phyloP scores from a whole-genome alignment of 371 early-diverging fungal genomes.

The Mortierella sp. region DNA sequence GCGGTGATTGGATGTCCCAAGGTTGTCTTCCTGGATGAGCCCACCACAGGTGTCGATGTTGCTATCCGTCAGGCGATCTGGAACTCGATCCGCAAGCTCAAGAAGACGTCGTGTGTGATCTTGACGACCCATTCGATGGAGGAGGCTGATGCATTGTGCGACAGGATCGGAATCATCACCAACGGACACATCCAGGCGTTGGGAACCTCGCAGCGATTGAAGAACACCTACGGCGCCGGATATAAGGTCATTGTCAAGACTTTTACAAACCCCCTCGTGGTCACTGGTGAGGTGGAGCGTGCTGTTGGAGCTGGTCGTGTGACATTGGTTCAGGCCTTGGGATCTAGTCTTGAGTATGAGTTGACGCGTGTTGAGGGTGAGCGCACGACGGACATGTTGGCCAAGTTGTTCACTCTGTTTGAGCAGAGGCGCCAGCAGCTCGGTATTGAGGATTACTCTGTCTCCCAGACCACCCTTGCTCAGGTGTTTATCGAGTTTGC shows the following conservation, averaged over 20 bases:
- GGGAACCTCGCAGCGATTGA: slow-evolving; percentile 64
- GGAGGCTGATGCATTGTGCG: slow-evolving; percentile 62
- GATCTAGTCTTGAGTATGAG: slow-evolving; percentile 57
- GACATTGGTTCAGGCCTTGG: slow-evolving; percentile 53
- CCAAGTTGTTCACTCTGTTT: slow-evolving; percentile 51
- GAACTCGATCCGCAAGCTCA: slow-evolving; percentile 62
- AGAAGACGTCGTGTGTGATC: slow-evolving; percentile 59
- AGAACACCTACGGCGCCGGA: slow-evolving; percentile 61
- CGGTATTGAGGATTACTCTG: slow-evolving; percentile 59
- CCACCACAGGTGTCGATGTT: slow-evolving; percentile 71
- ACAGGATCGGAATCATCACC: slow-evolving; percentile 65
- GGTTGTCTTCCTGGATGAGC: slow-evolving; percentile 76
- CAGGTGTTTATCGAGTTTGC: slow-evolving; percentile 66
- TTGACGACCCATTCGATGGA: slow-evolving; percentile 65
- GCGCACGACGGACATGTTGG: slow-evolving; percentile 53
- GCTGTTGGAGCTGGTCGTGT: slow-evolving; percentile 50
- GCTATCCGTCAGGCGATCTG: slow-evolving; percentile 63
- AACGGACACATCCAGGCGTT: slow-evolving; percentile 65
- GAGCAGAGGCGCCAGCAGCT: slow-evolving; percentile 26
- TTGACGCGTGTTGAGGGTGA: slow-evolving; percentile 48
- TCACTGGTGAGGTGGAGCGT: slow-evolving; percentile 30
- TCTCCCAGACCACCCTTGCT: slow-evolving; percentile 61
- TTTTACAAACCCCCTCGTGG: slow-evolving; percentile 8
- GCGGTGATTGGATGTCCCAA: slow-evolving; percentile 69
- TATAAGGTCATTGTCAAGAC: slow-evolving; percentile 59